These are phyloP conservation scores for Westerdykella aurantiaca DNA, from an alignment of 2,329 filamentous ascomycete species.

Conservation along the genomic window DNA sequence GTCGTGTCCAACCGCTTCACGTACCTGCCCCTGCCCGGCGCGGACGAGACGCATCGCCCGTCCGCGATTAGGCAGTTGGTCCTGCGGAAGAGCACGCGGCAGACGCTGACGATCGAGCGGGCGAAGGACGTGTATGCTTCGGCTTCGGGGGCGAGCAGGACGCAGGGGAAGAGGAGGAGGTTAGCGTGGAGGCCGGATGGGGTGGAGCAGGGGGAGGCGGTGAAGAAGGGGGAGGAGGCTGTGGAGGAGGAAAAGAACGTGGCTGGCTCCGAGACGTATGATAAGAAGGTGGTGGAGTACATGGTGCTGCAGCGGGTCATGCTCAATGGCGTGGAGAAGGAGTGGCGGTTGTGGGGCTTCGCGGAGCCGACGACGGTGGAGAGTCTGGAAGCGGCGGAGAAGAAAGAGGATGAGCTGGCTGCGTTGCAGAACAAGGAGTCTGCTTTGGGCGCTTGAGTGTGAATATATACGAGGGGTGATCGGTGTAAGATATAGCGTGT, in stretches of 20 bases:
- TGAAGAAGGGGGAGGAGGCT: constrained; percentile 2
- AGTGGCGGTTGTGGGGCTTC: constrained; percentile 64
- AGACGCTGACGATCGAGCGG: constrained; percentile 6
- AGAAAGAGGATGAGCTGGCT: constrained; percentile 15
- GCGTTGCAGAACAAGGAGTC: too few relatives aligned
- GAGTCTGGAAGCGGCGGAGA: constrained; percentile 17
- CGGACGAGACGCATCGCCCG: constrained; percentile 14
- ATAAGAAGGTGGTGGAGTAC: constrained; percentile 57
- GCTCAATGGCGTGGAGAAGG: constrained; percentile 41
- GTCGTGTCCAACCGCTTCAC: constrained; percentile 53
- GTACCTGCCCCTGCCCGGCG: constrained; percentile 40
- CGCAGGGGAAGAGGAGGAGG: constrained; percentile 7
- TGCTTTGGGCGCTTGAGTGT: too few relatives aligned
- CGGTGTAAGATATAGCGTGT: too few relatives aligned
- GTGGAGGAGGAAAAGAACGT: constrained; percentile 7
- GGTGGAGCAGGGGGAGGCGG: constrained; percentile 1
- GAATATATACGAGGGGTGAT: too few relatives aligned
- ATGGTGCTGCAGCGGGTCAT: constrained; percentile 55
- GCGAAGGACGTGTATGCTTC: too few relatives aligned
- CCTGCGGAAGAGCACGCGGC: constrained; percentile 20
- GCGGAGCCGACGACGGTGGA: constrained; percentile 45
- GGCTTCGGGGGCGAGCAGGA: neutral
- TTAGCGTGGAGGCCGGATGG: constrained; percentile 16
- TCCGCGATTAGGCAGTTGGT: constrained; percentile 9
- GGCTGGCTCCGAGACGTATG: constrained; percentile 13